Conservation (phyloP, 495 filamentous ascomycete species). For the Hyaloscypha bicolor region DNA sequence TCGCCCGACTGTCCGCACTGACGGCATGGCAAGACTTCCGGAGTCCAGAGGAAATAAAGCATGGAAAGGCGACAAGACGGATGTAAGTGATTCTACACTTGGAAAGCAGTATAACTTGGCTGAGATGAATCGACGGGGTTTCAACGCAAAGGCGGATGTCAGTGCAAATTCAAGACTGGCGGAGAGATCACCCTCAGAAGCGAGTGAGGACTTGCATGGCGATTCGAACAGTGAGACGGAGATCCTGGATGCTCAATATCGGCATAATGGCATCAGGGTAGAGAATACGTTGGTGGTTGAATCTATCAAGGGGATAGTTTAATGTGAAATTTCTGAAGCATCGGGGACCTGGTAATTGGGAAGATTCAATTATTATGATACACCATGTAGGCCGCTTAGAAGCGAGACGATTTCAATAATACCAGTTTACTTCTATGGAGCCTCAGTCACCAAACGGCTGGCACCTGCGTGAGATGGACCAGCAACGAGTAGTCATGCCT, state of each 20-base stretch:
- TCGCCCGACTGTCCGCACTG: background rate
- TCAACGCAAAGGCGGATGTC: background rate
- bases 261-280: background rate
- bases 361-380: too few relatives aligned
- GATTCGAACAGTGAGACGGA: slow-evolving; percentile 4
- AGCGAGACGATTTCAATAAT: too few relatives aligned
- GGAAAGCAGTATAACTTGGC: background rate
- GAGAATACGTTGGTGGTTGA: background rate
- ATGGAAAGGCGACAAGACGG: background rate
- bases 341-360: too few relatives aligned
- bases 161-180: background rate
- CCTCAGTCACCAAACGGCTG: too few relatives aligned
- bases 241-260: background rate
- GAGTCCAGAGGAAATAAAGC: background rate
- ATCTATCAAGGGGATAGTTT: background rate
- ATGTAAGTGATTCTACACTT: background rate
- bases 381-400: too few relatives aligned
- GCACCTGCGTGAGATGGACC: too few relatives aligned
- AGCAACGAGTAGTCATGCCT: too few relatives aligned
- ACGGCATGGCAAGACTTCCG: background rate
- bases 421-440: too few relatives aligned
- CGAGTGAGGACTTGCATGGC: background rate
- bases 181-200: background rate
- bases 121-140: background rate
- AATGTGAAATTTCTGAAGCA: background rate